phyloP scores from a whole-genome alignment of 2,329 filamentous ascomycete species.

The Massarina eburnea region DNA sequence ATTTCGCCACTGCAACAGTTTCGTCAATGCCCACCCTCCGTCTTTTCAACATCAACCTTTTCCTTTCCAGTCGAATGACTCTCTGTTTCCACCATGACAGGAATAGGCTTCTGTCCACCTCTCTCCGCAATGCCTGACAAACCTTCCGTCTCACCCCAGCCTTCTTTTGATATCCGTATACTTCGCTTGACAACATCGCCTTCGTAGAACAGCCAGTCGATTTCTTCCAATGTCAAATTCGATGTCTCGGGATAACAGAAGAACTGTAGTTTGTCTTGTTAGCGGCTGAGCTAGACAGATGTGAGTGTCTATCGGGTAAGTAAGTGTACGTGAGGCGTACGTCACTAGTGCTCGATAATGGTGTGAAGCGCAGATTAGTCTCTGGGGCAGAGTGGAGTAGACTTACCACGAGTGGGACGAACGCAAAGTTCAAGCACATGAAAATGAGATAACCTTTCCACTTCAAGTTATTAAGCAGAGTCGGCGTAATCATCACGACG shows the following conservation, averaged over 20 bases:
- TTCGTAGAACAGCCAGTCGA: constrained; percentile 39
- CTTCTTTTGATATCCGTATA: constrained; percentile 23
- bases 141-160: constrained; percentile 22
- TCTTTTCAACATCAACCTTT: constrained; percentile 15
- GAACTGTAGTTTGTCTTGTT: constrained; percentile 30
- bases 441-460: constrained; percentile 59
- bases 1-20: not conserved
- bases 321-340: not conserved
- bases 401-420: constrained; percentile 46
- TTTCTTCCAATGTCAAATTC: constrained; percentile 39
- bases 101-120: constrained; percentile 9
- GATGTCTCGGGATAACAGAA: constrained; percentile 45
- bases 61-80: constrained; percentile 15
- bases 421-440: constrained; percentile 51
- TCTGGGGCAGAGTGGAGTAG: not conserved
- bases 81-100: constrained; percentile 13
- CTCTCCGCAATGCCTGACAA: constrained; percentile 5
- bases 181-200: constrained; percentile 27
- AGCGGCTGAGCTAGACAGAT: too few species aligned
- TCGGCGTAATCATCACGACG: constrained; percentile 56
- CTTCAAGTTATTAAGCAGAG: constrained; percentile 49
- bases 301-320: not conserved
- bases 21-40: constrained; percentile 5
- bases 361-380: not conserved
- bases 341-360: not conserved